Percentiles rank a stretch among this genome's conserved stretches.
These are phyloP conservation scores for Auricularia sp. DNA, from an alignment of 768 basidiomycete genomes.

Conservation along the genomic window DNA sequence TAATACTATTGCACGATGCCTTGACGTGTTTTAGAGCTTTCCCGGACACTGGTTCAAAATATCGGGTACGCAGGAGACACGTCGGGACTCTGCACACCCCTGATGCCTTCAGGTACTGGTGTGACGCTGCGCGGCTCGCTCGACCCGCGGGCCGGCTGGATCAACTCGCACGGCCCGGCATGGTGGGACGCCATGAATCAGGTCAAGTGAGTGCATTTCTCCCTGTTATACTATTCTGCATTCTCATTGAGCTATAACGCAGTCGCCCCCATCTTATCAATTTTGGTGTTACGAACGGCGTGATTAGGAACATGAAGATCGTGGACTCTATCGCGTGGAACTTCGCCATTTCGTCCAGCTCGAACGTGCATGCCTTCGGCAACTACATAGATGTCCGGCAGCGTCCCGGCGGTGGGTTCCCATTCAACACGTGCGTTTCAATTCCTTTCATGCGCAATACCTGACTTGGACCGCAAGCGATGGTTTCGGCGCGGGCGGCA, in stretches of 20 bases:
- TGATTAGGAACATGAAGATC: constrained; percentile 48
- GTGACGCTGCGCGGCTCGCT: constrained; percentile 47
- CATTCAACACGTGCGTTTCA: neutral
- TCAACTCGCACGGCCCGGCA: constrained; percentile 47
- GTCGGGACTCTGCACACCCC: constrained; percentile 20
- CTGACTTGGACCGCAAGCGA: constrained; percentile 19
- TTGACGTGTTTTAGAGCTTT: neutral
- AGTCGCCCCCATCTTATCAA: neutral
- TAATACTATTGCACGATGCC: neutral
- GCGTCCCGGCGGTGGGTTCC: neutral
- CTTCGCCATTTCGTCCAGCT: constrained; percentile 40
- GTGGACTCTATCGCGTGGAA: constrained; percentile 48
- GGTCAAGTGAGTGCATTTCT: neutral
- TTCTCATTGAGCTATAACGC: neutral
- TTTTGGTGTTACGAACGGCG: constrained; percentile 20
- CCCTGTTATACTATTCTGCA: neutral
- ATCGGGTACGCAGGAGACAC: constrained; percentile 4
- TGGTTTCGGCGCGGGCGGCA: constrained; percentile 45
- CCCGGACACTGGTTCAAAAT: constrained; percentile 5
- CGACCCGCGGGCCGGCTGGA: constrained; percentile 56
- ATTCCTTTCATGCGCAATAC: neutral
- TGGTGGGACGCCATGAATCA: constrained; percentile 13
- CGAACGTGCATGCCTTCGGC: constrained; percentile 40
- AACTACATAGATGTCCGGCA: constrained; percentile 37
- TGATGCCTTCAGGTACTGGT: constrained; percentile 37